These are phyloP conservation scores for Botrytis elliptica DNA, from an alignment of 2,329 filamentous ascomycete species.

Conservation along the genomic window DNA sequence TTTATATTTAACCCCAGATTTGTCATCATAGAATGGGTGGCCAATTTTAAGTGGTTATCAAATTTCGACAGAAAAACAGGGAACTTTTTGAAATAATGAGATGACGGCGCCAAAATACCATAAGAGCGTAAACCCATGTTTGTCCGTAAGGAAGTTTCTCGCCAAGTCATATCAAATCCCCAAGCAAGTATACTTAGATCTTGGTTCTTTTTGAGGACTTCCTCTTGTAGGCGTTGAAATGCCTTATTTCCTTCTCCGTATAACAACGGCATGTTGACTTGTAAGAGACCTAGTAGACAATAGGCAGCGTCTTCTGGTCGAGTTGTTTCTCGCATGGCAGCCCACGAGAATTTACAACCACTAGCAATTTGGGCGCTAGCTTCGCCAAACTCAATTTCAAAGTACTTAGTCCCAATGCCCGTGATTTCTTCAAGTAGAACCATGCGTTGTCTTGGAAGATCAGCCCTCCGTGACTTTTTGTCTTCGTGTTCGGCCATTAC, in stretches of 20 bases:
- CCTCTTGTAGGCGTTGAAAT: slow-evolving; percentile 10
- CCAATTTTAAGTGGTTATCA: not conserved
- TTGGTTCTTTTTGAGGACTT: slow-evolving; percentile 5
- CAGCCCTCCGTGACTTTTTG: not conserved
- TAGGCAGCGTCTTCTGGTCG: slow-evolving; percentile 17
- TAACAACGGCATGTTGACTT: not conserved
- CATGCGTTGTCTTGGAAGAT: not conserved
- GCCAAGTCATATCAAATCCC: slow-evolving; percentile 4
- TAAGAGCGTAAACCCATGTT: not conserved
- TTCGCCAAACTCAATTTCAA: not conserved
- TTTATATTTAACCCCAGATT: not conserved
- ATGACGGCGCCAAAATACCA: not conserved
- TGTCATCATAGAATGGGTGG: slow-evolving; percentile 4
- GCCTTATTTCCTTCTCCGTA: slow-evolving; percentile 4
- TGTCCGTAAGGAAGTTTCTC: not conserved
- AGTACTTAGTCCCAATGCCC: not conserved
- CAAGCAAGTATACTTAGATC: slow-evolving; percentile 17
- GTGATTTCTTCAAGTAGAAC: not conserved
- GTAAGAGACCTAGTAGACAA: slow-evolving; percentile 14
- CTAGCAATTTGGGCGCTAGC: not conserved
- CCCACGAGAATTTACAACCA: not conserved
- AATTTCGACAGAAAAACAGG: not conserved
- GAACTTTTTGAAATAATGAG: not conserved
- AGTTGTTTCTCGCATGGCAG: slow-evolving; percentile 6
- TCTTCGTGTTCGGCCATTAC: not conserved